These are phyloP conservation scores for Lactuca sativa DNA, from an alignment of 129 eudicot species.

Conservation along the genomic window DNA sequence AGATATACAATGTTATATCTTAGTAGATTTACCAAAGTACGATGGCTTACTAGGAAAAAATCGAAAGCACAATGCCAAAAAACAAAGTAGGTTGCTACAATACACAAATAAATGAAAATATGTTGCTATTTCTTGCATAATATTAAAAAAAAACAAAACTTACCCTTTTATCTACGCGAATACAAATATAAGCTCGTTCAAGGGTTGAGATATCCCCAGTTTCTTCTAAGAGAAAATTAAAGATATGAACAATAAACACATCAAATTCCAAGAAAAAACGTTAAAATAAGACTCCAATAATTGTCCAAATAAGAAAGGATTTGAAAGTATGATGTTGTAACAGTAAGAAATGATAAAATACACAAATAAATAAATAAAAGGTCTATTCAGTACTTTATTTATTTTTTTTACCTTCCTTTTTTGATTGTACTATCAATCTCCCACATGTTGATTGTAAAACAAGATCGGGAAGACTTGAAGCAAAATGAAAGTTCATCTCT, in stretches of 20 bases:
- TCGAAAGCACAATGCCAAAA: too few relatives aligned
- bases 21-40: too few relatives aligned
- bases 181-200: slow-evolving; percentile 88
- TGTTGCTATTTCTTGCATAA: not conserved
- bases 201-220: slow-evolving; percentile 72
- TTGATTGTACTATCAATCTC: slow-evolving; percentile 94
- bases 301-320: not conserved
- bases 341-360: too few relatives aligned
- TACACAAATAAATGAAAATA: too few relatives aligned
- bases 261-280: slow-evolving; percentile 55
- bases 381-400: not conserved
- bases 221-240: too few relatives aligned
- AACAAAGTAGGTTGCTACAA: too few relatives aligned
- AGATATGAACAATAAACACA: too few relatives aligned
- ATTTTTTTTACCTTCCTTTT: slow-evolving; percentile 74
- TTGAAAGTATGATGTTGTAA: not conserved
- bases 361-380: not conserved
- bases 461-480: slow-evolving; percentile 94
- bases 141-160: slow-evolving; percentile 1
- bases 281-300: slow-evolving; percentile 4
- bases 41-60: too few relatives aligned
- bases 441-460: slow-evolving; percentile 97
- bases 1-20: too few relatives aligned
- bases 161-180: slow-evolving; percentile 97
- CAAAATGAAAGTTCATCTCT: slow-evolving; percentile 94